A percentile compares a stretch with the other conserved stretches of the same genome.
phyloP scores from a whole-genome alignment of 768 basidiomycete genomes.

The Podaxis mareebaensis region DNA sequence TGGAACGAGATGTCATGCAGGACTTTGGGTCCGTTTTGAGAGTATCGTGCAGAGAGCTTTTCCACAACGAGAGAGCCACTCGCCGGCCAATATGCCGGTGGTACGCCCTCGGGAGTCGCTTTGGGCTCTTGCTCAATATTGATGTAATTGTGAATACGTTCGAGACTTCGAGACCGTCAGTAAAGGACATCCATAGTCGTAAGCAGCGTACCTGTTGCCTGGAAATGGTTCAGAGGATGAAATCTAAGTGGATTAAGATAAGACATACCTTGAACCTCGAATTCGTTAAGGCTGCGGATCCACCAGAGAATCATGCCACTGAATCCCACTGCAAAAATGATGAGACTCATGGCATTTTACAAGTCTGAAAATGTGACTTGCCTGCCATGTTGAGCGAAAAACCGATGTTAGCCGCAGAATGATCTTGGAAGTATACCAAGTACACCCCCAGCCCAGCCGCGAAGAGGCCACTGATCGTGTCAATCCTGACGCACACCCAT shows the following conservation, averaged over 20 bases:
- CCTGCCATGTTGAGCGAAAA: conserved; percentile 58
- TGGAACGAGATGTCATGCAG: conserved; percentile 50
- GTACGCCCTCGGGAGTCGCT: conserved; percentile 36
- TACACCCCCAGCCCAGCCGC: conserved; percentile 51
- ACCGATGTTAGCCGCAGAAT: conserved; percentile 42
- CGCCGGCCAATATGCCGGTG: conserved; percentile 69
- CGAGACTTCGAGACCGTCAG: conserved; percentile 34
- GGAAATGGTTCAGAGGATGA: not conserved
- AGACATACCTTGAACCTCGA: conserved; percentile 39
- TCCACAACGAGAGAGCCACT: conserved; percentile 56
- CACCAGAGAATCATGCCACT: conserved; percentile 55
- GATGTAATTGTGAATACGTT: conserved; percentile 70
- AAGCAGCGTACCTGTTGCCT: conserved; percentile 18
- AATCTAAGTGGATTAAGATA: not conserved
- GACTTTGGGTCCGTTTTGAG: conserved; percentile 51
- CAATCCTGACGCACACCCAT: conserved; percentile 50
- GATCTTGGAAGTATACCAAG: conserved; percentile 44
- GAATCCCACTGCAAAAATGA: conserved; percentile 42
- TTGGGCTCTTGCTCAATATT: conserved; percentile 58
- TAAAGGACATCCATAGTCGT: not conserved
- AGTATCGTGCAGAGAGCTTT: conserved; percentile 56
- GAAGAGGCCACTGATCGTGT: conserved; percentile 56
- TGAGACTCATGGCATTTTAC: not conserved
- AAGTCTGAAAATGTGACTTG: conserved; percentile 14
- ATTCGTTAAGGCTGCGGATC: conserved; percentile 41